Percentiles rank a stretch among this genome's conserved stretches.
phyloP scores from a whole-genome alignment of 1,284 basidiomycete species.

The Caloboletus inedulis region DNA sequence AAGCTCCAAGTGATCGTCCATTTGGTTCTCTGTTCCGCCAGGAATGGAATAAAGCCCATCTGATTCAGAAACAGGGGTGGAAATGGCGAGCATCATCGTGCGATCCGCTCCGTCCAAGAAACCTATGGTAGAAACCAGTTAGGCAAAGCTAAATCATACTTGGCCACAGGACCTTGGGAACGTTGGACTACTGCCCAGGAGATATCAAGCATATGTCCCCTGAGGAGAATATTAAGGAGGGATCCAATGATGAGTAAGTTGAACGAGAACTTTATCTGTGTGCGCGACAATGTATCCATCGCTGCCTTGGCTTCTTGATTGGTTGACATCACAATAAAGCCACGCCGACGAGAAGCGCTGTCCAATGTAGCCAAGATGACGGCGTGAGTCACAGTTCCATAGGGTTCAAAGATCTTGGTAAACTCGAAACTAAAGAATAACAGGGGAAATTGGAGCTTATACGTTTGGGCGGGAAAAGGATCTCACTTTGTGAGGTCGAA shows the following conservation, averaged over 20 bases:
- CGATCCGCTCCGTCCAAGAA: conserved; percentile 79
- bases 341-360: conserved; percentile 72
- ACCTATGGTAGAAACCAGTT: conserved; percentile 39
- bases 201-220: conserved; percentile 68
- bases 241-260: not conserved
- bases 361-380: conserved; percentile 78
- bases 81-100: conserved; percentile 52
- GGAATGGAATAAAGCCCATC: conserved; percentile 24
- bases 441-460: not conserved
- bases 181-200: conserved; percentile 82
- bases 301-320: conserved; percentile 65
- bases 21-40: conserved; percentile 7
- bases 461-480: not conserved
- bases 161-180: conserved; percentile 54
- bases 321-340: conserved; percentile 73
- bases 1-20: conserved; percentile 26
- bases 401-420: conserved; percentile 54
- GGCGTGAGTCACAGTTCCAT: conserved; percentile 65
- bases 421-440: conserved; percentile 52
- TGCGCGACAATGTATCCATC: conserved; percentile 62
- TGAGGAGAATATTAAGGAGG: conserved; percentile 26
- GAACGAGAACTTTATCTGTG: conserved; percentile 51
- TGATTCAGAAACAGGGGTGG: conserved; percentile 33
- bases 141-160: conserved; percentile 1
- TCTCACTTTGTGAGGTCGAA: conserved; percentile 71